Conservation (phyloP, 768 basidiomycete species). For the Tulasnella sp. region DNA sequence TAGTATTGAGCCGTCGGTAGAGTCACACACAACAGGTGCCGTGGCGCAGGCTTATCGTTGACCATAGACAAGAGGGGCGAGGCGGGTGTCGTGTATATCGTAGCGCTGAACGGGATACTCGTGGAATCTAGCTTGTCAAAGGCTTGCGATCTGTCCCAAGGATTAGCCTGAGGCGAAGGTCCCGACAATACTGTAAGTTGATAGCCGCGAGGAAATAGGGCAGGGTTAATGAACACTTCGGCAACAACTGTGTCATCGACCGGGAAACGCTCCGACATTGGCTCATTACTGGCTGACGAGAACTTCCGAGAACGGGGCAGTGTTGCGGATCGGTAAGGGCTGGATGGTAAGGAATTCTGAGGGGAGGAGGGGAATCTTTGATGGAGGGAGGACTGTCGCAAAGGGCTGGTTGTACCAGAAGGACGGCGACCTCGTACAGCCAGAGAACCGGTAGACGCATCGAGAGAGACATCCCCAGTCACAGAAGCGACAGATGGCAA, state of each 20-base stretch:
- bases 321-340: not conserved
- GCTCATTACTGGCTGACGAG: not conserved
- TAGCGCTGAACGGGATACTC: constrained; percentile 37
- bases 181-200: constrained; percentile 31
- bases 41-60: constrained; percentile 47
- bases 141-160: not conserved
- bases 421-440: not conserved
- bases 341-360: not conserved
- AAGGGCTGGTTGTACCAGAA: not conserved
- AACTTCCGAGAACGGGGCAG: not conserved
- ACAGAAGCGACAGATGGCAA: not conserved
- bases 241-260: constrained; percentile 52
- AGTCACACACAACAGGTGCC: constrained; percentile 67
- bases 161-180: not conserved
- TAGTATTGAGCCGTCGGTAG: constrained; percentile 77
- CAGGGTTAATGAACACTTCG: constrained; percentile 73
- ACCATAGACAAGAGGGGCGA: constrained; percentile 53
- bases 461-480: not conserved
- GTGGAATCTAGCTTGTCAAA: not conserved
- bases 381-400: not conserved
- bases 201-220: constrained; percentile 70
- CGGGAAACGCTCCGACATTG: not conserved
- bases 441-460: not conserved
- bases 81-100: constrained; percentile 65
- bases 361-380: constrained; percentile 4